Percentiles rank a stretch among this genome's conserved stretches.
These are phyloP conservation scores for Tulasnella sp. DNA, from an alignment of 768 basidiomycete genomes.

Conservation along the genomic window DNA sequence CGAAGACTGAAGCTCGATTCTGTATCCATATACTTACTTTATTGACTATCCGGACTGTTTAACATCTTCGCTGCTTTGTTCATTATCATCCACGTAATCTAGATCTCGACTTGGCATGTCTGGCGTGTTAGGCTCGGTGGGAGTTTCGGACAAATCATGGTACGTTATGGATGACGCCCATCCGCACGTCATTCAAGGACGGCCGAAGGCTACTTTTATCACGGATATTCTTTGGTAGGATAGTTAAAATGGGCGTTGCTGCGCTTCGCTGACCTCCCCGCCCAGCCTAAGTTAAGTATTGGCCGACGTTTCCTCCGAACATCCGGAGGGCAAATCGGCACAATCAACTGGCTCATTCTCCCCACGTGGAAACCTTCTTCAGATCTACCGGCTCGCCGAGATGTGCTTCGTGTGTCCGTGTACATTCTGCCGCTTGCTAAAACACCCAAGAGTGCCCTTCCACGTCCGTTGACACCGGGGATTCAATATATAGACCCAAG, in stretches of 20 bases:
- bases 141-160: neutral
- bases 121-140: neutral
- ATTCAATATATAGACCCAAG: neutral
- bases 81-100: neutral
- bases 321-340: slow-evolving; percentile 9
- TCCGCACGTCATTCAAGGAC: neutral
- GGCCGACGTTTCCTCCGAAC: neutral
- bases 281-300: neutral
- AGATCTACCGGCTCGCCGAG: neutral
- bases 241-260: neutral
- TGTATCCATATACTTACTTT: neutral
- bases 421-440: neutral
- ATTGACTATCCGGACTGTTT: neutral
- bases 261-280: neutral
- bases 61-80: neutral
- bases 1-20: neutral
- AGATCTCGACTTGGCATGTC: no score
- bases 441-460: neutral
- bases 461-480: neutral
- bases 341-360: neutral
- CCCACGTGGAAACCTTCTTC: slow-evolving; percentile 1
- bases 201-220: neutral
- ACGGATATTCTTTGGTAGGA: neutral
- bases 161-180: neutral
- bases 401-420: neutral